phyloP scores from a whole-genome alignment of 306 rosid genomes.

The Nissolia schottii region DNA sequence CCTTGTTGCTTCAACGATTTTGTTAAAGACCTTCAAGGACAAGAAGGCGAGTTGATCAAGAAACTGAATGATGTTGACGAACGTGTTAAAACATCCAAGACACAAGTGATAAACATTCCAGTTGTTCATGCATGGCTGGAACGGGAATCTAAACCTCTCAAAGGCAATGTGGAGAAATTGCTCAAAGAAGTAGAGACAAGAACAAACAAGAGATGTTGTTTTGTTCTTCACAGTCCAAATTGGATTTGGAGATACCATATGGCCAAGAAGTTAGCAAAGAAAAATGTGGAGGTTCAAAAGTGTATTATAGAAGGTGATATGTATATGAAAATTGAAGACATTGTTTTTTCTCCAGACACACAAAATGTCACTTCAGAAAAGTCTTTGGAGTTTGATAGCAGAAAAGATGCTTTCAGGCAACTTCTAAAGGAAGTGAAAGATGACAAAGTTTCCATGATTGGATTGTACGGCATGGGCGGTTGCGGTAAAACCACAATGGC shows the following conservation, averaged over 20 bases:
- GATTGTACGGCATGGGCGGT: conserved; percentile 2
- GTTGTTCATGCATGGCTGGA: not conserved
- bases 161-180: not conserved
- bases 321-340: not conserved
- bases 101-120: not conserved
- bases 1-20: not conserved
- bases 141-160: not conserved
- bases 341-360: not conserved
- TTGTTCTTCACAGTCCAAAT: not conserved
- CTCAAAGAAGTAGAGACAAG: not conserved
- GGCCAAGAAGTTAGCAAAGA: not conserved
- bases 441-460: not conserved
- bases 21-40: not conserved
- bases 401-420: not conserved
- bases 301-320: not conserved
- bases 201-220: not conserved
- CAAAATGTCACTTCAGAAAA: not conserved
- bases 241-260: not conserved
- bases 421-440: not conserved
- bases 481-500: conserved; percentile 14
- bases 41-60: not conserved
- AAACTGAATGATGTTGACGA: not conserved
- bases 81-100: not conserved
- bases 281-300: not conserved
- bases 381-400: not conserved